Evolutionary conservation across 768 basidiomycete genomes (phyloP).

Genomic region (Lyophyllum semitale): DNA sequence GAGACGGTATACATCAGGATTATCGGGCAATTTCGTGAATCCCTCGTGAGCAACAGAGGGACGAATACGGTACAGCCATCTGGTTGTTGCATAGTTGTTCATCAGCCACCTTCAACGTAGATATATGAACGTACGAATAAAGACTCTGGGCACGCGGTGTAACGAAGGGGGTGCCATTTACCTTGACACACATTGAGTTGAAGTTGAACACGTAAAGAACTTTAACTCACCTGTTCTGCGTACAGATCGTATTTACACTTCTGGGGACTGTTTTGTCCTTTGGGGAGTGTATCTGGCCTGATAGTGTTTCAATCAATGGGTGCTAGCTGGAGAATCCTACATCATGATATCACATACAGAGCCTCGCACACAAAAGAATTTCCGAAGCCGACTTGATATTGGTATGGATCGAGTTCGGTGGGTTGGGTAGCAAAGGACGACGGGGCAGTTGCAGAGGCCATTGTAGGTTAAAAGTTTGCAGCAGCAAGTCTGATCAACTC

Average conservation of each 20-base stretch:
- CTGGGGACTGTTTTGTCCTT: conserved; percentile 64
- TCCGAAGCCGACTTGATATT: conserved; percentile 60
- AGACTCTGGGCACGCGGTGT: conserved; percentile 57
- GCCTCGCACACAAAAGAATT: conserved; percentile 59
- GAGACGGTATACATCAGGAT: conserved; percentile 50
- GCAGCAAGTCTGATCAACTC: background rate
- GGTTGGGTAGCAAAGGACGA: conserved; percentile 37
- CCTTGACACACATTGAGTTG: conserved; percentile 28
- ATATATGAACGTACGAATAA: conserved; percentile 39
- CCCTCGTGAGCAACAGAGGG: conserved; percentile 70
- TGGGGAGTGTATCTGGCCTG: conserved; percentile 58
- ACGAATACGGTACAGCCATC: conserved; percentile 68
- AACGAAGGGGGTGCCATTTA: conserved; percentile 63
- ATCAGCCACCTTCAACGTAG: background rate
- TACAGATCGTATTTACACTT: conserved; percentile 65
- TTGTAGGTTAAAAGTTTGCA: background rate
- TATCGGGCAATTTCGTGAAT: conserved; percentile 54
- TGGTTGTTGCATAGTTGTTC: conserved; percentile 23
- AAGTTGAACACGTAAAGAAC: background rate
- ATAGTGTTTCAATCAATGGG: background rate
- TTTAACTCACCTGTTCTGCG: conserved; percentile 48
- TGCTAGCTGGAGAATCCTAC: background rate
- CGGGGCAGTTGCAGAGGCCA: conserved; percentile 40
- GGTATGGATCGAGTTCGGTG: conserved; percentile 51
- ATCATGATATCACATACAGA: conserved; percentile 37